A percentile compares a stretch with the other conserved stretches of the same genome.
Evolutionary conservation across 805 yeast genomes (phyloP).

Genomic region (Myxozyma mucilagina): DNA sequence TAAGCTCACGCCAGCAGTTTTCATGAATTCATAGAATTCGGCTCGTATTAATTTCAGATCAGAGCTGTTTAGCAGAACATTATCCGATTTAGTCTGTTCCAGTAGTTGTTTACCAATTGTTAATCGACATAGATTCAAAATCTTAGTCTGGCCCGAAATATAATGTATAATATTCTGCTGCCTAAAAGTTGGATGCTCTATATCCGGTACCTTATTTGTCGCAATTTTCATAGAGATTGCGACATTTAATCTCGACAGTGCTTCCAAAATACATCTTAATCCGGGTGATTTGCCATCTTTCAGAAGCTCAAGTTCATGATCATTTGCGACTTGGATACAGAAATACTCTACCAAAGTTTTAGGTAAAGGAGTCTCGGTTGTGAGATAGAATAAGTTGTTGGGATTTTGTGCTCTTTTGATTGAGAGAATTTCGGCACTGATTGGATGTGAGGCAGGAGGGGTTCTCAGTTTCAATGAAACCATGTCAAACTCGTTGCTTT

Average conservation of each 20-base stretch:
- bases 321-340: slow-evolving; percentile 12
- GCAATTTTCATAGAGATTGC: slow-evolving; percentile 11
- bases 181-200: background rate
- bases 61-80: background rate
- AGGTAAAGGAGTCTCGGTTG: slow-evolving; percentile 14
- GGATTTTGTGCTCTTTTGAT: background rate
- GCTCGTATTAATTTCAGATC: background rate
- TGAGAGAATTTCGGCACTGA: background rate
- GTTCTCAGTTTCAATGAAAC: slow-evolving; percentile 57
- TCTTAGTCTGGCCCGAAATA: slow-evolving; percentile 6
- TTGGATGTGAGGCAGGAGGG: background rate
- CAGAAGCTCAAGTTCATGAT: background rate
- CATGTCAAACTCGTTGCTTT: slow-evolving; percentile 55
- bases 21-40: background rate
- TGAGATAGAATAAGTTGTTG: slow-evolving; percentile 3
- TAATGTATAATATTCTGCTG: slow-evolving; percentile 1
- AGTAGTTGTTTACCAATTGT: background rate
- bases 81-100: background rate
- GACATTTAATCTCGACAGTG: slow-evolving; percentile 3
- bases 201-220: background rate
- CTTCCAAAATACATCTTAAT: slow-evolving; percentile 13
- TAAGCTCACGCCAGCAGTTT: slow-evolving; percentile 5
- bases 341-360: slow-evolving; percentile 1
- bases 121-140: slow-evolving; percentile 2
- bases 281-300: background rate